phyloP scores from a whole-genome alignment of 305 asterid genomes.

The Fraxinus platypoda region DNA sequence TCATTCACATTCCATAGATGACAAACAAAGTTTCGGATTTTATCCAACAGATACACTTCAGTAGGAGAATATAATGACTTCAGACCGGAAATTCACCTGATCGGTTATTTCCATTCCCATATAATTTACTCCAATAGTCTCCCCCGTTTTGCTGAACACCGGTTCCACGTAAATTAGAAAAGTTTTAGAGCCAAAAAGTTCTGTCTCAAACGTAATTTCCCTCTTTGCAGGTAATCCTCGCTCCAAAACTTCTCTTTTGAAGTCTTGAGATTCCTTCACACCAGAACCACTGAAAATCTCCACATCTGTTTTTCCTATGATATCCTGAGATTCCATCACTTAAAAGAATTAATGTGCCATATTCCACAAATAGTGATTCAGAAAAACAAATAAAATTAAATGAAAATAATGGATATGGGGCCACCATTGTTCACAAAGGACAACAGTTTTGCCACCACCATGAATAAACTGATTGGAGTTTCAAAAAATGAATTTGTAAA shows the following conservation, averaged over 20 bases:
- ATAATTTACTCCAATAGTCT: slow-evolving; percentile 84
- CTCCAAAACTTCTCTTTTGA: slow-evolving; percentile 79
- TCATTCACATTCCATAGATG: background rate
- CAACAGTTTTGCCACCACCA: background rate
- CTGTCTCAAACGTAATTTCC: slow-evolving; percentile 88
- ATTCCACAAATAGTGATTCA: background rate
- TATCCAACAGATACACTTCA: background rate
- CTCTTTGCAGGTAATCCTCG: slow-evolving; percentile 78
- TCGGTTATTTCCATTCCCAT: slow-evolving; percentile 98
- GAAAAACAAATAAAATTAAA: background rate
- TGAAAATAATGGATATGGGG: background rate
- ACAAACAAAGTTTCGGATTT: background rate
- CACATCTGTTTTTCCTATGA: slow-evolving; percentile 86
- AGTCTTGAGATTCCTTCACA: slow-evolving; percentile 91
- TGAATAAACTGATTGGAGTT: background rate
- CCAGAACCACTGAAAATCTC: slow-evolving; percentile 83
- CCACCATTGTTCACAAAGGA: background rate
- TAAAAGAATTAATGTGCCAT: background rate
- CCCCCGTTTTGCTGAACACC: slow-evolving; percentile 84
- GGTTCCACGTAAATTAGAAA: slow-evolving; percentile 69
- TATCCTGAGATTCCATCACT: slow-evolving; percentile 57
- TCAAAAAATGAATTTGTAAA: background rate
- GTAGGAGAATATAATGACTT: background rate
- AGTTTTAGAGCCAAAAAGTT: slow-evolving; percentile 76
- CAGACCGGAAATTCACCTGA: slow-evolving; percentile 42